Evolutionary conservation across 345 rosid species (phyloP).

Genomic region (Trapa bicornis): DNA sequence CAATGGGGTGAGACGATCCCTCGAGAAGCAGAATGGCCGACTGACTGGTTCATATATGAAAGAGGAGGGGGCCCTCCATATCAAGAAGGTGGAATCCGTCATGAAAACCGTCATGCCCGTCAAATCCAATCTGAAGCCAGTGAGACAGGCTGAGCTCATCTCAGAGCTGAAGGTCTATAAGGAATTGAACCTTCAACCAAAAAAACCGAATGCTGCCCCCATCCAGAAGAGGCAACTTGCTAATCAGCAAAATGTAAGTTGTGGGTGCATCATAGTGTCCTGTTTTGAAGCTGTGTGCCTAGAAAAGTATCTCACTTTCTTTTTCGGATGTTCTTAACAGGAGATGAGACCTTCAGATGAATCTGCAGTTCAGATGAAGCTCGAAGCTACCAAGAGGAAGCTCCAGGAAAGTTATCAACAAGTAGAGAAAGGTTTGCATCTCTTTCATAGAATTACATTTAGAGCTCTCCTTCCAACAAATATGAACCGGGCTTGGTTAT

Average conservation of each 20-base stretch:
- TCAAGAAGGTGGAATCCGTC: constrained; percentile 36
- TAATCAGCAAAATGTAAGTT: constrained; percentile 51
- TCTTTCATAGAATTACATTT: background rate
- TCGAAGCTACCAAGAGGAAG: constrained; percentile 83
- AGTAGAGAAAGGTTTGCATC: constrained; percentile 45
- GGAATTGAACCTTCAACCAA: constrained; percentile 19
- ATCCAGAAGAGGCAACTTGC: constrained; percentile 31
- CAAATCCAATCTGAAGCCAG: constrained; percentile 25
- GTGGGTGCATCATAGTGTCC: background rate
- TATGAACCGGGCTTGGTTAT: background rate
- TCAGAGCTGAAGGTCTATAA: constrained; percentile 29
- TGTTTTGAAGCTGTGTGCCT: constrained; percentile 1
- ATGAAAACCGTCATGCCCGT: constrained; percentile 37
- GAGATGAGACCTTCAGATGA: constrained; percentile 13
- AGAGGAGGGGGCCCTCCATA: constrained; percentile 22
- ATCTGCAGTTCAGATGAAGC: constrained; percentile 39
- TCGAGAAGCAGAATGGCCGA: constrained; percentile 25
- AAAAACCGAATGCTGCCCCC: constrained; percentile 23
- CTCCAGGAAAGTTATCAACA: constrained; percentile 86
- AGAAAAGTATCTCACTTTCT: constrained; percentile 5
- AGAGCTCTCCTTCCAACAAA: background rate
- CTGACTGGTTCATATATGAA: constrained; percentile 22
- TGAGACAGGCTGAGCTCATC: constrained; percentile 41
- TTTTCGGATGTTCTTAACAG: constrained; percentile 3
- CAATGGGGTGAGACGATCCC: constrained; percentile 29